Conservation (phyloP, 2,329 filamentous ascomycete species). For the Ophiostoma himal-ulmi region DNA sequence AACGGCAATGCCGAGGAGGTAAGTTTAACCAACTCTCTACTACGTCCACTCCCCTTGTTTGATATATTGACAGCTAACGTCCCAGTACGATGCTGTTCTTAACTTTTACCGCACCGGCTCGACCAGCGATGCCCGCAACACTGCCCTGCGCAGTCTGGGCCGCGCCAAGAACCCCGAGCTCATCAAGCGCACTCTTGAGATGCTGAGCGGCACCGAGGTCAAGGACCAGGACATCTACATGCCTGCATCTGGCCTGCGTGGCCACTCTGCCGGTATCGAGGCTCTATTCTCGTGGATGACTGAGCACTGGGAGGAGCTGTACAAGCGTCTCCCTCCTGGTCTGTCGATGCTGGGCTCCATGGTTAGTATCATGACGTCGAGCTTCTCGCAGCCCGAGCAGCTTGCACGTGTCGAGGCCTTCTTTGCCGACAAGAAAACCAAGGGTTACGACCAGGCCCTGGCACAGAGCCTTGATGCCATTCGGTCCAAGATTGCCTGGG, state of each 20-base stretch:
- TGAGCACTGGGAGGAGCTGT: conserved; percentile 79
- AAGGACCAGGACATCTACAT: conserved; percentile 95
- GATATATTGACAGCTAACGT: conserved; percentile 1
- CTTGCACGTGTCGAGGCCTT: conserved; percentile 70
- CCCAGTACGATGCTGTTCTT: conserved; percentile 67
- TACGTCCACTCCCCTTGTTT: neutral
- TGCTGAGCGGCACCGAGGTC: conserved; percentile 73
- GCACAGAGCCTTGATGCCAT: conserved; percentile 86
- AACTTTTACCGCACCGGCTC: conserved; percentile 68
- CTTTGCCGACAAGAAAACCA: conserved; percentile 76
- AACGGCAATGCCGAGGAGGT: conserved; percentile 80
- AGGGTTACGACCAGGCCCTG: conserved; percentile 76
- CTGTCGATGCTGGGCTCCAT: conserved; percentile 80
- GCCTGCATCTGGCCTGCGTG: conserved; percentile 71
- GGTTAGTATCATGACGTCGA: conserved; percentile 73
- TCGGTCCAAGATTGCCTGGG: conserved; percentile 76
- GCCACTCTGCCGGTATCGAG: conserved; percentile 69
- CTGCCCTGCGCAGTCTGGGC: conserved; percentile 76
- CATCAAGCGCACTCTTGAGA: conserved; percentile 70
- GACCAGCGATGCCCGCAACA: conserved; percentile 85
- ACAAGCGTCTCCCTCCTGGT: conserved; percentile 76
- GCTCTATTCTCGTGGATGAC: conserved; percentile 80
- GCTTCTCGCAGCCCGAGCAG: conserved; percentile 73
- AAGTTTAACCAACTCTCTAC: conserved; percentile 26
- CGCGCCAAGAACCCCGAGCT: conserved; percentile 70